Conservation (phyloP, 257 asterid genomes). For the Handroanthus guayacan region DNA sequence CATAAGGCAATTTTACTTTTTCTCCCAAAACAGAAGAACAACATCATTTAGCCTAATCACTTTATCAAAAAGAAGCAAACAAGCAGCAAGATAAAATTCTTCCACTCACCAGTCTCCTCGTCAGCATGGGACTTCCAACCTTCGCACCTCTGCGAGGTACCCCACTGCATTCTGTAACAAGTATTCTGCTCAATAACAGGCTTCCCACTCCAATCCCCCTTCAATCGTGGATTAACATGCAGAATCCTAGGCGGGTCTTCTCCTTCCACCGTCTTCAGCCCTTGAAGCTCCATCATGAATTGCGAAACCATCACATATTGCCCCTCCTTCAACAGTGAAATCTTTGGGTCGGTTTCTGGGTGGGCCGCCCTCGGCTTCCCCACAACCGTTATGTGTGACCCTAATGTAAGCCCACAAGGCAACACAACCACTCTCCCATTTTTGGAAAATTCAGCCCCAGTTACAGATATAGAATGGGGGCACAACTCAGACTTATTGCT, state of each 20-base stretch:
- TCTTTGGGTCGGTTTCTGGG: constrained; percentile 75
- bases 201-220: constrained; percentile 96
- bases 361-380: constrained; percentile 83
- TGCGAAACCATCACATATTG: constrained; percentile 89
- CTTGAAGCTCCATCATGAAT: constrained; percentile 95
- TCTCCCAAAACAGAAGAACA: neutral
- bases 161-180: constrained; percentile 98
- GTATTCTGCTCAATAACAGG: constrained; percentile 95
- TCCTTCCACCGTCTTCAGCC: constrained; percentile 87
- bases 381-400: constrained; percentile 84
- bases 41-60: constrained; percentile 21
- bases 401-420: constrained; percentile 90
- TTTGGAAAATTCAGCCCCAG: constrained; percentile 59
- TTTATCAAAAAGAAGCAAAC: constrained; percentile 24
- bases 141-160: constrained; percentile 84
- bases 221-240: constrained; percentile 87
- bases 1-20: constrained; percentile 23
- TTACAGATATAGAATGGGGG: constrained; percentile 65
- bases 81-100: neutral
- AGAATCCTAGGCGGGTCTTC: constrained; percentile 93
- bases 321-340: constrained; percentile 73
- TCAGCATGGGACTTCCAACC: constrained; percentile 91
- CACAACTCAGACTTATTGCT: constrained; percentile 49
- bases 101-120: constrained; percentile 85
- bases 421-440: constrained; percentile 63